Evolutionary conservation across 768 basidiomycete species (phyloP).

Genomic region (Pluteus cervinus): DNA sequence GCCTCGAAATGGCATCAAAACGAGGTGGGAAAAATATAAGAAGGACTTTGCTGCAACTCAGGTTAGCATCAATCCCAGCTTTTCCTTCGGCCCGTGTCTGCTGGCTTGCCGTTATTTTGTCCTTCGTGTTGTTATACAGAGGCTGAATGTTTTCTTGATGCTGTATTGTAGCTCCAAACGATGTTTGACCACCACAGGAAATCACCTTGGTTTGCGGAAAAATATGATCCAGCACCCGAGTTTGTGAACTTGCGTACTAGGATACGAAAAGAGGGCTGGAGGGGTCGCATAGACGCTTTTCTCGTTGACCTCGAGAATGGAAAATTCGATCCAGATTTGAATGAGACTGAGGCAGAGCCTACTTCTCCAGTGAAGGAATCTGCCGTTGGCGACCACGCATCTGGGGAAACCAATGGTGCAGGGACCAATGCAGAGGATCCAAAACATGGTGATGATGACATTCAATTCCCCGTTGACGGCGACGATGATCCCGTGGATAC

Average conservation of each 20-base stretch:
- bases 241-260: constrained; percentile 66
- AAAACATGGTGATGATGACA: constrained; percentile 65
- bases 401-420: constrained; percentile 33
- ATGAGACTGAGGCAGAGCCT: constrained; percentile 52
- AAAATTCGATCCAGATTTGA: constrained; percentile 75
- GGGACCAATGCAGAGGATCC: constrained; percentile 39
- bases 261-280: constrained; percentile 83
- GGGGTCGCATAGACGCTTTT: constrained; percentile 65
- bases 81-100: constrained; percentile 20
- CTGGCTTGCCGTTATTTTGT: constrained; percentile 16
- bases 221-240: constrained; percentile 79
- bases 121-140: constrained; percentile 11
- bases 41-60: constrained; percentile 84
- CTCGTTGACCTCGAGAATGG: constrained; percentile 78
- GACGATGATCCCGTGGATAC: constrained; percentile 69
- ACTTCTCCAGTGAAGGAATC: constrained; percentile 49
- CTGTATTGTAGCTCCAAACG: constrained; percentile 76
- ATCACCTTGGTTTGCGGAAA: constrained; percentile 96
- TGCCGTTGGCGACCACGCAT: constrained; percentile 33
- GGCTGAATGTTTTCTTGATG: constrained; percentile 26
- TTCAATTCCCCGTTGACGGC: constrained; percentile 64
- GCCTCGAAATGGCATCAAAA: constrained; percentile 78
- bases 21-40: constrained; percentile 90
- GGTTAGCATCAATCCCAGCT: constrained; percentile 46
- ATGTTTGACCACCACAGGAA: constrained; percentile 94